Percentiles rank a stretch among this genome's conserved stretches.
phyloP scores from a whole-genome alignment of 805 yeast genomes.

The Saccharomyces mikatae region DNA sequence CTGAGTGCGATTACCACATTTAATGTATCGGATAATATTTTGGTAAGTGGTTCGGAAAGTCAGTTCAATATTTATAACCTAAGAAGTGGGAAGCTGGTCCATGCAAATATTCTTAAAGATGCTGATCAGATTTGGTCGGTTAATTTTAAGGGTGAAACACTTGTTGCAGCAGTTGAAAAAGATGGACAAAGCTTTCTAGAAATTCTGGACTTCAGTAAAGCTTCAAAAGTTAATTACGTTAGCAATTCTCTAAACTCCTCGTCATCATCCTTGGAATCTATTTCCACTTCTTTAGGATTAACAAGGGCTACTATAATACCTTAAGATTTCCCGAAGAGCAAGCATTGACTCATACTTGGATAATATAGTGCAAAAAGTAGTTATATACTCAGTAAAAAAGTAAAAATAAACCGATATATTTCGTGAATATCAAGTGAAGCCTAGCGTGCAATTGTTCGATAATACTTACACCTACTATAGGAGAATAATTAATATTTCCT shows the following conservation, averaged over 20 bases:
- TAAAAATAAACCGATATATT: not conserved
- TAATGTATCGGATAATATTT: slow-evolving; percentile 73
- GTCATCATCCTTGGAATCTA: not conserved
- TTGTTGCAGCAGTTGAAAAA: slow-evolving; percentile 86
- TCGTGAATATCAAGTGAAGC: not conserved
- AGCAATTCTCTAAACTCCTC: not conserved
- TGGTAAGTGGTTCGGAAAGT: slow-evolving; percentile 84
- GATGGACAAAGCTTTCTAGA: slow-evolving; percentile 69
- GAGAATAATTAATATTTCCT: too few species aligned
- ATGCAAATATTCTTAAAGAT: slow-evolving; percentile 61
- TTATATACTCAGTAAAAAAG: not conserved
- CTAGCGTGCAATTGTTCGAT: not conserved
- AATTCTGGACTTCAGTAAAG: slow-evolving; percentile 64
- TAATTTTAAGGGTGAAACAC: slow-evolving; percentile 68
- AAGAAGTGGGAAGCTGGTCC: slow-evolving; percentile 62
- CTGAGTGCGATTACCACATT: slow-evolving; percentile 91
- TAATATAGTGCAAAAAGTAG: not conserved
- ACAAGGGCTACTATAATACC: not conserved
- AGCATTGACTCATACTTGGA: not conserved
- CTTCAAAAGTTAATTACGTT: not conserved
- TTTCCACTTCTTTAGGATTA: not conserved
- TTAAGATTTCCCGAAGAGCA: not conserved
- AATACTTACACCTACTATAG: not conserved
- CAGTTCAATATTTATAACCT: slow-evolving; percentile 86
- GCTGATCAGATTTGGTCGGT: slow-evolving; percentile 95